Conservation (phyloP, 2,329 filamentous ascomycete genomes). For the Phaeosphaeria sp. region DNA sequence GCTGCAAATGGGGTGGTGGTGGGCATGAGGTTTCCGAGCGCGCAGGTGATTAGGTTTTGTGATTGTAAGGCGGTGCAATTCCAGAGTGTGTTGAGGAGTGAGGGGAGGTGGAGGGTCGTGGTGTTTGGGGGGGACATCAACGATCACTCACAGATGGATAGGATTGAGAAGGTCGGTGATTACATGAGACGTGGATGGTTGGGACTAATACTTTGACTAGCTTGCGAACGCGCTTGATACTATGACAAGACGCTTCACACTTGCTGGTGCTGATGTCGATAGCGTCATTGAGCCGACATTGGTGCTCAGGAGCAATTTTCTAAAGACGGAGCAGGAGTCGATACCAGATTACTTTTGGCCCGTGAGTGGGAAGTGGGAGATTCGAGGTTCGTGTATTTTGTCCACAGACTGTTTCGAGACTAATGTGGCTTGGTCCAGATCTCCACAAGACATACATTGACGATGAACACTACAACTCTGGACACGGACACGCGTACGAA, state of each 20-base stretch:
- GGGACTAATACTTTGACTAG: constrained; percentile 10
- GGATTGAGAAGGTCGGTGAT: constrained; percentile 49
- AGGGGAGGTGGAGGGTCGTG: constrained; percentile 61
- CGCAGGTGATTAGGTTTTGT: constrained; percentile 65
- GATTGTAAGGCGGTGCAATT: constrained; percentile 66
- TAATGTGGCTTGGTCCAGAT: constrained; percentile 50
- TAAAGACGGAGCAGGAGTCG: constrained; percentile 57
- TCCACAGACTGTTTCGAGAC: too few species aligned
- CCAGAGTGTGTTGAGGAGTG: constrained; percentile 57
- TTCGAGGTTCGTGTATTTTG: constrained; percentile 53
- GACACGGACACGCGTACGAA: constrained; percentile 65
- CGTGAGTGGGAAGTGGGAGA: constrained; percentile 61
- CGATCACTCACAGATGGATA: constrained; percentile 25
- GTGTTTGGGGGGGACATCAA: constrained; percentile 57
- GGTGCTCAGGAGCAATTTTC: constrained; percentile 59
- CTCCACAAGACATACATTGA: constrained; percentile 69
- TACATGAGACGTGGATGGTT: not conserved
- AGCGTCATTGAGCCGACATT: constrained; percentile 65
- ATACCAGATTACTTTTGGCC: constrained; percentile 66
- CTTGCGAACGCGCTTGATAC: constrained; percentile 24
- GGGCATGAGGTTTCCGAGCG: constrained; percentile 60
- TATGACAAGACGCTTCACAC: constrained; percentile 54
- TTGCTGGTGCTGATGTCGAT: constrained; percentile 54
- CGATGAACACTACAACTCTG: constrained; percentile 61
- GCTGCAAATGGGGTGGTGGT: constrained; percentile 49